A percentile compares a stretch with the other conserved stretches of the same genome.
Evolutionary conservation across 805 yeast genomes (phyloP).

Genomic region (Nakazawaea pomicola): DNA sequence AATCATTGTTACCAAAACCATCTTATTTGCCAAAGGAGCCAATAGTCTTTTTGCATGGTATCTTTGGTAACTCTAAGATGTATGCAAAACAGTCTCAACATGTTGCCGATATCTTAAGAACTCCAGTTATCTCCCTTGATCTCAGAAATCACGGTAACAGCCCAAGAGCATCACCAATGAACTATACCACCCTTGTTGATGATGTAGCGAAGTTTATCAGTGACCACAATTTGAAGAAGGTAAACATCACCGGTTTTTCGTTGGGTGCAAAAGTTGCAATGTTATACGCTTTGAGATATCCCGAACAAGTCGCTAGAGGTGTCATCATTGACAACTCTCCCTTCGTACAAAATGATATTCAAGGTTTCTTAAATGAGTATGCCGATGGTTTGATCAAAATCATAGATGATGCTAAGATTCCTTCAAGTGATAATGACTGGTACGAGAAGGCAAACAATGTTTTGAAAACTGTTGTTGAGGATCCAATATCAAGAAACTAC

Average conservation of each 20-base stretch:
- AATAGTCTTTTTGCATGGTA: slow-evolving; percentile 47
- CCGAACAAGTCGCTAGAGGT: slow-evolving; percentile 33
- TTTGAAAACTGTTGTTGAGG: slow-evolving; percentile 23
- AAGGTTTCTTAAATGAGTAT: slow-evolving; percentile 28
- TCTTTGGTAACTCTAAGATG: slow-evolving; percentile 44
- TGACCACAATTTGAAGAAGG: slow-evolving; percentile 24
- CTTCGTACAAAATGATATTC: slow-evolving; percentile 28
- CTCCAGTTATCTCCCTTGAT: slow-evolving; percentile 40
- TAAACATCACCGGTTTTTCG: slow-evolving; percentile 45
- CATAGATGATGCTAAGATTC: slow-evolving; percentile 21
- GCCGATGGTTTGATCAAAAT: slow-evolving; percentile 36
- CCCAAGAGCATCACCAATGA: slow-evolving; percentile 37
- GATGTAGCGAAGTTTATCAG: slow-evolving; percentile 36
- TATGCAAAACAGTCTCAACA: slow-evolving; percentile 35
- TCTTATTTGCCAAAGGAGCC: slow-evolving; percentile 21
- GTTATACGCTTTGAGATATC: slow-evolving; percentile 35
- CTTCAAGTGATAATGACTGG: slow-evolving; percentile 24
- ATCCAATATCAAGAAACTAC: slow-evolving; percentile 17
- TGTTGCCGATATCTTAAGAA: slow-evolving; percentile 26
- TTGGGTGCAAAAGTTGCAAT: slow-evolving; percentile 60
- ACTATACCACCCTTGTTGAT: slow-evolving; percentile 36
- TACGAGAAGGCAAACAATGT: slow-evolving; percentile 21
- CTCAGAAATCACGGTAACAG: slow-evolving; percentile 54
- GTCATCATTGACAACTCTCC: slow-evolving; percentile 50
- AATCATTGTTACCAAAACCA: slow-evolving; percentile 2